Evolutionary conservation across 176 grass and related monocot genomes (phyloP).

Genomic region (Eleusine coracana): DNA sequence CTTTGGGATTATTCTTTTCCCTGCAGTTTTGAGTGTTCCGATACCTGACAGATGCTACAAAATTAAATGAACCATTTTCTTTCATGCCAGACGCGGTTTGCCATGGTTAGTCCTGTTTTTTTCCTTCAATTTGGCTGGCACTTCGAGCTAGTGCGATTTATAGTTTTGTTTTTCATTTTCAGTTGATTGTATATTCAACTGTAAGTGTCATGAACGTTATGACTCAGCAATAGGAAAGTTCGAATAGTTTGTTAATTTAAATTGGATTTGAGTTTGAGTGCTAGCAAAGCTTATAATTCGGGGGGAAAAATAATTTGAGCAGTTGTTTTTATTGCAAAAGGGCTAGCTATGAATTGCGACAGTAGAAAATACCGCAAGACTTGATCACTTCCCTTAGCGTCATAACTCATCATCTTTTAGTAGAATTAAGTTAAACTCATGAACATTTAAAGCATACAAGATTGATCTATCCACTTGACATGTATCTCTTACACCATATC

Average conservation of each 20-base stretch:
- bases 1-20: background rate
- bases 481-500: constrained; percentile 38
- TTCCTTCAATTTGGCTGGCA: background rate
- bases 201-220: too few relatives aligned
- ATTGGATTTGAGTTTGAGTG: too few relatives aligned
- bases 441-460: constrained; percentile 34
- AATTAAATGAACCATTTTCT: background rate
- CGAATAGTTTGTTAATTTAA: too few relatives aligned
- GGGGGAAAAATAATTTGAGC: too few relatives aligned
- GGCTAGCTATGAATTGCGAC: too few relatives aligned
- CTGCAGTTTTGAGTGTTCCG: background rate
- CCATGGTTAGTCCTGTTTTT: too few relatives aligned
- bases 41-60: background rate
- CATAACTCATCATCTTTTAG: too few relatives aligned
- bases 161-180: background rate
- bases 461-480: constrained; percentile 34
- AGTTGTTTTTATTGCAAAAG: too few relatives aligned
- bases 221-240: too few relatives aligned
- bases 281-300: too few relatives aligned
- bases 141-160: too few relatives aligned
- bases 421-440: background rate
- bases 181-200: background rate
- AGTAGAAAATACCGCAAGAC: background rate
- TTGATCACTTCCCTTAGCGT: background rate
- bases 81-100: background rate